Base-by-base conservation (phyloP, 1,284 basidiomycete genomes). In the Wolfiporia cocos region DNA sequence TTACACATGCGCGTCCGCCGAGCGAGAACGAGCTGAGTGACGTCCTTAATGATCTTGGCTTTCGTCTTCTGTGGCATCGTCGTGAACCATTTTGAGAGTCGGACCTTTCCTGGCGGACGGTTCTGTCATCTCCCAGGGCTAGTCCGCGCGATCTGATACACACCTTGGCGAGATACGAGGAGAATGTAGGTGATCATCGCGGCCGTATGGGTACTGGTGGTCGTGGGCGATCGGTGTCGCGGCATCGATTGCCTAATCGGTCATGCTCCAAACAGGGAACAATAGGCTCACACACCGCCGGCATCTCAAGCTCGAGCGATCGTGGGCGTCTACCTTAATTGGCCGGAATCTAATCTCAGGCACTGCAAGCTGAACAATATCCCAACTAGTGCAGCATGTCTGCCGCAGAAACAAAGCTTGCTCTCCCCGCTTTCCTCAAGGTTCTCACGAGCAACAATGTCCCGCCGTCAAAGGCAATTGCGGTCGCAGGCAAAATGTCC, bases 1-100 rank as follows among this genome's bases (percentile, higher is more conserved):
- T 99, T 99, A 67, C 95, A 99, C 96, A 99, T 99, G 53, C 93
- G 76, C 39, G 96, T 97, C 51, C 96, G 78, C 34, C 96, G 79
- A 34, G 93, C 93, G 19, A 99, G 78, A 14, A 99, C 96, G 35
- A 99, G 79, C 68, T 99, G 96, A 0, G 96, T 99, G 20, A 99
- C 95, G 64, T 99, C 96, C 72, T 99, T 99, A 55, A 98, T 89
- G 58, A 99, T 98, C 81, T 99, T 99, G 46, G 83, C 81, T 70
- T 99, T 99, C 50, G 76, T 76, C 69, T 98, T 97, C 18, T 92
- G 86, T 17, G 90, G 78, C 73, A 98, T 84, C 1, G 96, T 99
- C 34, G 88, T 86, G 66, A 95, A 99, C 96, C 96, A 99, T 77
- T 99, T 99, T 19, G 94, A 87, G 35, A 99, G 80, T 48, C 96